Evolutionary conservation across 768 basidiomycete genomes (phyloP), one percentile per base, ranked within the genome.

Genomic region (Termitomyces sp.): DNA sequence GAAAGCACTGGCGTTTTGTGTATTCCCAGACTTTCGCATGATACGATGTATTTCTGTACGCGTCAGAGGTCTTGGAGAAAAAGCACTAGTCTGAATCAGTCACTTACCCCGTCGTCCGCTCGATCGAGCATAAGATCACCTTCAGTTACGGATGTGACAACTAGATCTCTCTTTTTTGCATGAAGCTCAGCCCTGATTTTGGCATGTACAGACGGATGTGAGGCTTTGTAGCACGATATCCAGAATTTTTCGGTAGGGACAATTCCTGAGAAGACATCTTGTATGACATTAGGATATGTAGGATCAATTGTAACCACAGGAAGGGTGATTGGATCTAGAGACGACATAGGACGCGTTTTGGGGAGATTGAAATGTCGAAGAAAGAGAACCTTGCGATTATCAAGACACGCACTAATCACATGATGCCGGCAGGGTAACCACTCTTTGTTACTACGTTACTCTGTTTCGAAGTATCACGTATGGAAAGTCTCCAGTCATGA

Each of bases 161-260:
- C 75, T 1, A 76, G 69, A 64, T 81, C 72, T 8, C 81, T 72
- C 58, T 86, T 77, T 13, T 70, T 70, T n/a, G 82, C 80, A 61
- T 85, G 80, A 30, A 85, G 72, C 44, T 74, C 67, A 4, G 82
- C 79, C 26, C 72, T 69, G 24, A 88, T 75, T 70, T 85, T 87
- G 0, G 85, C 83, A 65, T 92, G 90, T 0, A 88, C 79, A 8
- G 84, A 83, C 20, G 74, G 69, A 57, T 77, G 72, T 3, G 74
- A 76, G 0, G 68, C 46, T 57, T 79, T 76, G 72, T 92, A 92
- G 66, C 84, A 86, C 3, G 89, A 91, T 2, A 91, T 69, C 88
- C 88, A 92, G 66, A 88, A 81, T 57, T 78, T 78, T 58, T 92
- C 90, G 4, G 66, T 69, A 0, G 80, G 75, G 0, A 88, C 72